Evolutionary conservation across 2,329 filamentous ascomycete genomes (phyloP).

Genomic region (Bipolaris cookei): DNA sequence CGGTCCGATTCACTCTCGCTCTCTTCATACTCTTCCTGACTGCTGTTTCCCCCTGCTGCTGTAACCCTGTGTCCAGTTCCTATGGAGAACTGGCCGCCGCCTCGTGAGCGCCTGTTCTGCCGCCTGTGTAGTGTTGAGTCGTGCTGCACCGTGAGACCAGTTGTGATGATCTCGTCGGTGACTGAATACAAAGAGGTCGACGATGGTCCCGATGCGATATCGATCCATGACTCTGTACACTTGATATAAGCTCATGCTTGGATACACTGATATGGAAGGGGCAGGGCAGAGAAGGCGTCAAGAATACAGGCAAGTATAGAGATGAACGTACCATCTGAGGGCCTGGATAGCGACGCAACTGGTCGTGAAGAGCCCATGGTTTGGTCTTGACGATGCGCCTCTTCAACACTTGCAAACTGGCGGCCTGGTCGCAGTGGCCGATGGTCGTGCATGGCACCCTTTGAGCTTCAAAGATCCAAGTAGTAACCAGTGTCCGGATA

Average conservation of each 20-base stretch:
- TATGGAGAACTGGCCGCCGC: slow-evolving; percentile 40
- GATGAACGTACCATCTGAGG: slow-evolving; percentile 36
- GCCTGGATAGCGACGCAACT: slow-evolving; percentile 28
- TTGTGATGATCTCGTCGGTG: slow-evolving; percentile 89
- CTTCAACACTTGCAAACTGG: slow-evolving; percentile 26
- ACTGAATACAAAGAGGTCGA: slow-evolving; percentile 87
- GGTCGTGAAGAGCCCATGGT: slow-evolving; percentile 32
- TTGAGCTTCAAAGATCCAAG: slow-evolving; percentile 1
- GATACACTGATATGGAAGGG: not conserved
- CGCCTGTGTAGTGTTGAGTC: slow-evolving; percentile 68
- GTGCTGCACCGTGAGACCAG: slow-evolving; percentile 77
- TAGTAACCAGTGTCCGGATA: not conserved
- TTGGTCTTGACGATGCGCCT: slow-evolving; percentile 21
- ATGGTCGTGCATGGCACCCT: slow-evolving; percentile 36
- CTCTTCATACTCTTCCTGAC: slow-evolving; percentile 93
- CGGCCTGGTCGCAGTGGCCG: slow-evolving; percentile 31
- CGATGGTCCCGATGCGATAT: slow-evolving; percentile 89
- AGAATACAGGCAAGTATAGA: not conserved
- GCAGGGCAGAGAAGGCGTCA: not conserved
- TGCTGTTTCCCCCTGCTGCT: slow-evolving; percentile 69
- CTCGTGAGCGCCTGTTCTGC: slow-evolving; percentile 53
- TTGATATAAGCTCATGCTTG: slow-evolving; percentile 21
- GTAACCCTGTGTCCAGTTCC: slow-evolving; percentile 51
- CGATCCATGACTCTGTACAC: slow-evolving; percentile 89
- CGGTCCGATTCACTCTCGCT: slow-evolving; percentile 88